Conservation (phyloP, 345 rosid genomes). For the Litchi chinensis region DNA sequence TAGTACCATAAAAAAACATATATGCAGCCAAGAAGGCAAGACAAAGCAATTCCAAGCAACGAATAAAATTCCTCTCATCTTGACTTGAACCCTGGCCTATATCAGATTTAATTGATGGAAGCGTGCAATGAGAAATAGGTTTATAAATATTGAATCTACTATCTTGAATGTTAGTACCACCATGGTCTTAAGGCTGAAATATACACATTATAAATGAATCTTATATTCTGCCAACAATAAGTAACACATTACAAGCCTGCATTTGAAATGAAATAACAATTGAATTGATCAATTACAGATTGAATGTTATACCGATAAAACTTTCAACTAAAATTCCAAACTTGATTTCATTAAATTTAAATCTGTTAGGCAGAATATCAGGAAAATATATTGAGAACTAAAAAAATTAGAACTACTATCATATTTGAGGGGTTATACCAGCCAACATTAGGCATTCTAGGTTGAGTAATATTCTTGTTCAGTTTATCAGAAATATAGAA, state of each 20-base stretch:
- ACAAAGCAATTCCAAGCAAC: not conserved
- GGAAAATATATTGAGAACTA: not conserved
- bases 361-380: not conserved
- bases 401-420: not conserved
- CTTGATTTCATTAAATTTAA: not conserved
- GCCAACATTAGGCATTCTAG: not conserved
- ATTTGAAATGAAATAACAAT: not conserved
- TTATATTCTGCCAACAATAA: not conserved
- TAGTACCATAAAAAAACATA: not conserved
- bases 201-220: not conserved
- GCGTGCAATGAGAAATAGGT: not conserved
- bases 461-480: not conserved
- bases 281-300: not conserved
- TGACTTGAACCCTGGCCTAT: not conserved
- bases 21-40: not conserved
- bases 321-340: not conserved
- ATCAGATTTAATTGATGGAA: not conserved
- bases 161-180: no score
- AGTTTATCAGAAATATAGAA: not conserved
- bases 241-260: not conserved
- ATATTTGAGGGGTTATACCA: conserved; percentile 2
- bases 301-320: not conserved
- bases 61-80: not conserved
- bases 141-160: not conserved
- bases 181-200: not conserved